phyloP scores from a whole-genome alignment of 2,329 filamentous ascomycete genomes.

The Dactylellina sp. region DNA sequence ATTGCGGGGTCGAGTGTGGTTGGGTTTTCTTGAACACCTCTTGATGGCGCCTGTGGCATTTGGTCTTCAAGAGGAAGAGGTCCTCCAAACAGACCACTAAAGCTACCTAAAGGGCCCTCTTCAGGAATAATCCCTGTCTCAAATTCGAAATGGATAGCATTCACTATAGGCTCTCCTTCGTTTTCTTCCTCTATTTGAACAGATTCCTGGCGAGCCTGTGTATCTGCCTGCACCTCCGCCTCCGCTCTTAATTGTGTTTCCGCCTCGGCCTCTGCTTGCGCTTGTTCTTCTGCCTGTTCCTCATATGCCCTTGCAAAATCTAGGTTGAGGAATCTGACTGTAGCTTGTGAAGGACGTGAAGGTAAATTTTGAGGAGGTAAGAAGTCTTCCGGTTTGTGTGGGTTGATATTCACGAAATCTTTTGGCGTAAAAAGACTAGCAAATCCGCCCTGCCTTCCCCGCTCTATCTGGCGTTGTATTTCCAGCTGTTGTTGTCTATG shows the following conservation, averaged over 20 bases:
- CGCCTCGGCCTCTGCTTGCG: too few relatives aligned
- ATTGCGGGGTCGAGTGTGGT: not conserved
- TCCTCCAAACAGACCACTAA: conserved; percentile 1
- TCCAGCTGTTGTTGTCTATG: not conserved
- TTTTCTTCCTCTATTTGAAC: conserved; percentile 1
- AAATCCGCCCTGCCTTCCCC: not conserved
- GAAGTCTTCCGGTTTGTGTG: too few relatives aligned
- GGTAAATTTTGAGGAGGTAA: too few relatives aligned
- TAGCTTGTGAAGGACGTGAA: too few relatives aligned
- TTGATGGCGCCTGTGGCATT: not conserved
- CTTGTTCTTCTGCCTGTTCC: too few relatives aligned
- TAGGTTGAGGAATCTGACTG: too few relatives aligned
- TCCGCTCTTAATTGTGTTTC: too few relatives aligned
- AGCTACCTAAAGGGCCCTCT: not conserved
- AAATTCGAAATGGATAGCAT: conserved; percentile 10
- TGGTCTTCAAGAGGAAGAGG: not conserved
- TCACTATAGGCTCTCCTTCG: not conserved
- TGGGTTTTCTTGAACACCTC: not conserved
- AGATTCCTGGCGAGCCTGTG: not conserved
- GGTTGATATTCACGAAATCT: too few relatives aligned
- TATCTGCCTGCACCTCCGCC: too few relatives aligned
- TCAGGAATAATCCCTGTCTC: conserved; percentile 8
- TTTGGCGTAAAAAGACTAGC: too few relatives aligned
- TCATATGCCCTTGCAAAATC: too few relatives aligned
- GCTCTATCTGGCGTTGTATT: not conserved